These are phyloP conservation scores for Chenopodium album DNA, from an alignment of 148 eudicot genomes.

Conservation along the genomic window DNA sequence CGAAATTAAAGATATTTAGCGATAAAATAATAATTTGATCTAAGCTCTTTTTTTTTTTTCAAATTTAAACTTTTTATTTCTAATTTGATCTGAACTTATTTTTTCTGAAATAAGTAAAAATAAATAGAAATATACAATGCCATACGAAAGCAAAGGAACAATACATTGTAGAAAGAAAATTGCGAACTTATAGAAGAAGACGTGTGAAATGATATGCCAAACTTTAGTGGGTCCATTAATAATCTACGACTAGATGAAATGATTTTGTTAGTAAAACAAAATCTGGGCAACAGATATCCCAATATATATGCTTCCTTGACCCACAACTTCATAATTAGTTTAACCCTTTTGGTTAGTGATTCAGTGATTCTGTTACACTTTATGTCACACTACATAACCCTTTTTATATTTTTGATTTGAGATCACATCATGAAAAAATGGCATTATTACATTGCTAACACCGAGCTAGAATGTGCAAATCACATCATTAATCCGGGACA, in stretches of 20 bases:
- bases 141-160: no score
- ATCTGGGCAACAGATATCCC: background rate
- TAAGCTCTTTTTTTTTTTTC: no score
- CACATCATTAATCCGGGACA: background rate
- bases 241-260: background rate
- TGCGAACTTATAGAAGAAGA: background rate
- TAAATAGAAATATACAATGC: no score
- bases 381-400: background rate
- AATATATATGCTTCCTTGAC: background rate
- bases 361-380: slow-evolving; percentile 14
- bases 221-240: background rate
- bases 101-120: no score
- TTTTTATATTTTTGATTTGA: no score
- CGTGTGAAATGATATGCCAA: background rate
- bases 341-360: background rate
- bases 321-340: slow-evolving; percentile 11
- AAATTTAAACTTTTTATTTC: no score
- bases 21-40: no score
- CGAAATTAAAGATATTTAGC: no score
- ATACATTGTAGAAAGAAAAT: no score
- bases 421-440: background rate
- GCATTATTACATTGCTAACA: background rate
- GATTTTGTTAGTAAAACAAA: background rate
- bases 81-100: no score
- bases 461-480: background rate